These are phyloP conservation scores for Lactuca sativa DNA, from an alignment of 129 eudicot genomes.

Conservation along the genomic window DNA sequence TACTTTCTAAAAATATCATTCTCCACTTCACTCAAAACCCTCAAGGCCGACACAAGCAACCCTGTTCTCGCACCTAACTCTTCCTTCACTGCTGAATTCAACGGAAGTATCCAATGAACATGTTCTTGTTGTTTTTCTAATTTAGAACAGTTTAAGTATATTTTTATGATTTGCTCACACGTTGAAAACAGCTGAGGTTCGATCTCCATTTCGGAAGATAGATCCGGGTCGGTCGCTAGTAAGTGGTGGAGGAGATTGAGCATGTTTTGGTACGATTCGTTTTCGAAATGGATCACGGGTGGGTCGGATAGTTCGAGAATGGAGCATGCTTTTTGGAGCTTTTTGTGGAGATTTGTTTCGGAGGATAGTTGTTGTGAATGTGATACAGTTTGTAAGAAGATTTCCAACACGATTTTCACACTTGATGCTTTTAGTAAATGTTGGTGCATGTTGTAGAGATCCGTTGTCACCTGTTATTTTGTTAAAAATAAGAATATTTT, in stretches of 20 bases:
- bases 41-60: constrained; percentile 60
- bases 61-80: constrained; percentile 85
- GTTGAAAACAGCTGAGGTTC: constrained; percentile 59
- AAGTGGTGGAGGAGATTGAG: constrained; percentile 60
- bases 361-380: constrained; percentile 70
- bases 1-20: constrained; percentile 53
- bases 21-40: constrained; percentile 63
- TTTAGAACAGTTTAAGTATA: constrained; percentile 72
- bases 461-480: constrained; percentile 61
- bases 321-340: constrained; percentile 78
- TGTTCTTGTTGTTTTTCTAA: constrained; percentile 41
- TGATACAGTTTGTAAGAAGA: constrained; percentile 52
- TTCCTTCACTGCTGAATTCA: constrained; percentile 76
- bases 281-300: constrained; percentile 87
- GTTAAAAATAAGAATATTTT: constrained; percentile 3
- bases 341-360: constrained; percentile 43
- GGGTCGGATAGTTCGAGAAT: constrained; percentile 78
- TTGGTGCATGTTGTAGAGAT: constrained; percentile 75
- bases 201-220: constrained; percentile 53
- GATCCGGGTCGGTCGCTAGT: constrained; percentile 43
- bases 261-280: constrained; percentile 73
- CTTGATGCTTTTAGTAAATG: constrained; percentile 44
- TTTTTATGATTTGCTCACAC: constrained; percentile 56
- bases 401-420: constrained; percentile 51
- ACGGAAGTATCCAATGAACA: constrained; percentile 70